Conservation (phyloP, 208 protist species). For the Giardia duodenalis region DNA sequence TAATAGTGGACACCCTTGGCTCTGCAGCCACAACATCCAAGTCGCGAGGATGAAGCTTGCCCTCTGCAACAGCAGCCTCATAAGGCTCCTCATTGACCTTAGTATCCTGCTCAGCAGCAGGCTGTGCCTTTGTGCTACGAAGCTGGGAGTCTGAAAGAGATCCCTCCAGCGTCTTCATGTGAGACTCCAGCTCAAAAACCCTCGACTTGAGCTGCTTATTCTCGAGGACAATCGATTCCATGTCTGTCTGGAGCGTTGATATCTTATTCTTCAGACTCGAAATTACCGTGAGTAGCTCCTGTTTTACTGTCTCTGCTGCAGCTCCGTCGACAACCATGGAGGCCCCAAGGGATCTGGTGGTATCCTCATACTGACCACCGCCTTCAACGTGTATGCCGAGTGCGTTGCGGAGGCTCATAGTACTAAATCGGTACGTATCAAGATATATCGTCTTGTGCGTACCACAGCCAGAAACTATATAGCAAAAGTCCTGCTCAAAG, state of each 20-base stretch:
- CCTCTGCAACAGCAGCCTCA: no score
- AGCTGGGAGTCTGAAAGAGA: neutral
- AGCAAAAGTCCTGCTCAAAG: neutral
- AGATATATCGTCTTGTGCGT: slow-evolving; percentile 11
- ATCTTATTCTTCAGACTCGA: neutral
- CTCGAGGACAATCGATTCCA: neutral
- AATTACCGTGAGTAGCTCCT: neutral
- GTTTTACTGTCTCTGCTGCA: neutral
- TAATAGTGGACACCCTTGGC: no score
- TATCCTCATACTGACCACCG: neutral
- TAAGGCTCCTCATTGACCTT: no score
- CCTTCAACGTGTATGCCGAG: neutral
- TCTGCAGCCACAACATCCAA: no score
- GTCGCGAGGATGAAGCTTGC: no score
- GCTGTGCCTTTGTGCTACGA: neutral
- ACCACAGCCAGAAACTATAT: neutral
- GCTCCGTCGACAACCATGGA: neutral
- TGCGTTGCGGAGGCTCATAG: neutral
- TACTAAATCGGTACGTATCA: neutral
- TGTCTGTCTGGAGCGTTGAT: neutral
- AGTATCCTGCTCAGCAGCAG: neutral
- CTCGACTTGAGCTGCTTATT: neutral
- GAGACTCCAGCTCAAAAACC: neutral
- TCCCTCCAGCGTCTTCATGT: neutral
- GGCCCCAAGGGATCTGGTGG: neutral